Base-by-base conservation (phyloP, 768 basidiomycete genomes). In the Cantharellus anzutake region DNA sequence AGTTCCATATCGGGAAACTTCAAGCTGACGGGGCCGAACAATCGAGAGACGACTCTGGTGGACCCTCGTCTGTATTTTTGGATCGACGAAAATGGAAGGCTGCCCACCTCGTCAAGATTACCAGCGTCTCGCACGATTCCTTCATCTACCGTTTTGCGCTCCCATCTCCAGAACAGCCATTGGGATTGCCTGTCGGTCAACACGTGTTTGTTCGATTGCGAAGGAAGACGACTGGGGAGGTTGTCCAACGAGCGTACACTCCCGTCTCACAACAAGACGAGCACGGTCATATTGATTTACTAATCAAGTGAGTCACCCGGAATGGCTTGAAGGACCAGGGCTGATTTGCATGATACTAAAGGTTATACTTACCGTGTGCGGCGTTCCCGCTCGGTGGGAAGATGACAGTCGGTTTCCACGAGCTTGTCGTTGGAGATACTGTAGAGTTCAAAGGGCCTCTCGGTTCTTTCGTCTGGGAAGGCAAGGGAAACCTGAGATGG, bases 391-490 rank as follows among this genome's bases (percentile, higher is more conserved):
- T 60, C 4, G 80, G 81, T 3, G 81, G 81, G 3, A 73, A 72
- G 61, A 80, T 81, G 76, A 73, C 78, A 1, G 69, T 70, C 29
- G 74, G 74, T 2, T 75, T 76, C 65, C 62, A 73, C 56, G 72
- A 76, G 63, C 73, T 83, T 1, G 64, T 59, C 3, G 61, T 79
- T 3, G 79, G 74, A 2, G 79, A 81, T 58, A 63, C 42, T 2
- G 67, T 81, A 4, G 79, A 81, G 60, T 62, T 81, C 56, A 81
- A 81, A 64, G 81, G 81, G 0, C 81, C 81, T 0, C 66, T 81
- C 4, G 81, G 81, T 0, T 73, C 74, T 3, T 82, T 82, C 64
- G 65, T 72, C 29, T 82, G 78, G 76, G 64, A 71, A 2, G 78
- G 78, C 1, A 56, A 67, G 5, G 75, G 76, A 0, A 59, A 66